These are phyloP conservation scores for Pseudogymnoascus sp. DNA, from an alignment of 2,329 filamentous ascomycete genomes.

Conservation along the genomic window DNA sequence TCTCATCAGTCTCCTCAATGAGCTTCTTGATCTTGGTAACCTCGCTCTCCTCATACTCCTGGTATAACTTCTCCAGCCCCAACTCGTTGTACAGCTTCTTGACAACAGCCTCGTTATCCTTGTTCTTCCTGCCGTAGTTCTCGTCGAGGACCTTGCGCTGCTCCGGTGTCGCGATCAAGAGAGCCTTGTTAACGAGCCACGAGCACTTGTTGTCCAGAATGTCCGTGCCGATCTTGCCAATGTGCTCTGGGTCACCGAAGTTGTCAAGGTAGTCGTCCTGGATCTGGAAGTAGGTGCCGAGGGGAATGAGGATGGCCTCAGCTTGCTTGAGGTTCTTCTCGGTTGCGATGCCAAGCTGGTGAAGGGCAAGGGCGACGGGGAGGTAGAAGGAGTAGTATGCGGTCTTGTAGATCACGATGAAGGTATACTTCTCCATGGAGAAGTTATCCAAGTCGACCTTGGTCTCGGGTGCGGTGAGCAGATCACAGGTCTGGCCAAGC, in stretches of 20 bases:
- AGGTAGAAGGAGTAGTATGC: constrained; percentile 99
- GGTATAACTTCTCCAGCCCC: constrained; percentile 73
- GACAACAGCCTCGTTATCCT: constrained; percentile 70
- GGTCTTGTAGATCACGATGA: constrained; percentile 99
- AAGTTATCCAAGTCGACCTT: constrained; percentile 91
- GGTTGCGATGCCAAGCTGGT: constrained; percentile 78
- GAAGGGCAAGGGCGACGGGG: constrained; percentile 81
- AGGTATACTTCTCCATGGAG: constrained; percentile 87
- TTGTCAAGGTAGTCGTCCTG: constrained; percentile 99
- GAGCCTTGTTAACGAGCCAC: constrained; percentile 93
- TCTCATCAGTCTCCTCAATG: constrained; percentile 78
- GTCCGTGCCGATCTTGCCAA: constrained; percentile 98
- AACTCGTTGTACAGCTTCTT: constrained; percentile 87
- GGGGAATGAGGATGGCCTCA: constrained; percentile 86
- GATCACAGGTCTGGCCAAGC: constrained; percentile 86
- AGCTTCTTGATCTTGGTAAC: constrained; percentile 68
- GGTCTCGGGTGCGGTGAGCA: constrained; percentile 93
- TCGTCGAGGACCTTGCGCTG: constrained; percentile 83
- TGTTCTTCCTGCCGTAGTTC: constrained; percentile 91
- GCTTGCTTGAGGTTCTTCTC: constrained; percentile 82
- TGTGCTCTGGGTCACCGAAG: constrained; percentile 83
- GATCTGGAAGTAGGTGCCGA: constrained; percentile 98
- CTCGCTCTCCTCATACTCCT: constrained; percentile 81
- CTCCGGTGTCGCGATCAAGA: constrained; percentile 70
- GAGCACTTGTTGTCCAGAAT: constrained; percentile 99